phyloP scores from a whole-genome alignment of 2,329 filamentous ascomycete genomes.

The Knoxdaviesia proteae region DNA sequence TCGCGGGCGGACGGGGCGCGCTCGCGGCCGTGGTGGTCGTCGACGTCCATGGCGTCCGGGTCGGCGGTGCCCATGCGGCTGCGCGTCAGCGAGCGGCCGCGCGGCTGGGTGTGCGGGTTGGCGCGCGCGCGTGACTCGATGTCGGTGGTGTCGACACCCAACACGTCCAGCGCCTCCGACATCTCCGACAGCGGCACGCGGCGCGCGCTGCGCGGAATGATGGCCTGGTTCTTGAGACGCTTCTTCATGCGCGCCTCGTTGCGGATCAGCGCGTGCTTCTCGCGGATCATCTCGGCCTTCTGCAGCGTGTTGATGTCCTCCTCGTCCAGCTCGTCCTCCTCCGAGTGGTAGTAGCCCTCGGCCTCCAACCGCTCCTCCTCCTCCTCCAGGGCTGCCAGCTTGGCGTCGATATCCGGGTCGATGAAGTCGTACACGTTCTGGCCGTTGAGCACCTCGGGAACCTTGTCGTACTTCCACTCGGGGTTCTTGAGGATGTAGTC shows the following conservation, averaged over 20 bases:
- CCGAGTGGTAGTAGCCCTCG: slow-evolving; percentile 84
- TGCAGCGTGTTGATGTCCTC: slow-evolving; percentile 72
- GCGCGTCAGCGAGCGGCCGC: slow-evolving; percentile 50
- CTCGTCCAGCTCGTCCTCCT: slow-evolving; percentile 62
- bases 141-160: slow-evolving; percentile 66
- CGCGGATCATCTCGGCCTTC: slow-evolving; percentile 88
- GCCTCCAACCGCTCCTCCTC: slow-evolving; percentile 86
- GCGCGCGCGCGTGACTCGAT: slow-evolving; percentile 54
- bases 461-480: slow-evolving; percentile 91
- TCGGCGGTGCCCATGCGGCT: slow-evolving; percentile 42
- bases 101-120: slow-evolving; percentile 31
- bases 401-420: slow-evolving; percentile 88
- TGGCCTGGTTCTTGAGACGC: slow-evolving; percentile 87
- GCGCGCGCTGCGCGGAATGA: slow-evolving; percentile 67
- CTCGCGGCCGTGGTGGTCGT: slow-evolving; percentile 11
- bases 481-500: slow-evolving; percentile 74
- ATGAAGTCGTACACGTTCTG: slow-evolving; percentile 97
- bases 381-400: slow-evolving; percentile 76
- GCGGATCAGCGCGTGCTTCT: slow-evolving; percentile 79
- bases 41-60: slow-evolving; percentile 57
- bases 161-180: slow-evolving; percentile 63
- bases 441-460: slow-evolving; percentile 84
- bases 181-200: slow-evolving; percentile 73
- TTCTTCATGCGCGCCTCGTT: slow-evolving; percentile 94
- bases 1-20: slow-evolving; percentile 23